Evolutionary conservation across 345 rosid species (phyloP).

Genomic region (Heritiera littoralis): DNA sequence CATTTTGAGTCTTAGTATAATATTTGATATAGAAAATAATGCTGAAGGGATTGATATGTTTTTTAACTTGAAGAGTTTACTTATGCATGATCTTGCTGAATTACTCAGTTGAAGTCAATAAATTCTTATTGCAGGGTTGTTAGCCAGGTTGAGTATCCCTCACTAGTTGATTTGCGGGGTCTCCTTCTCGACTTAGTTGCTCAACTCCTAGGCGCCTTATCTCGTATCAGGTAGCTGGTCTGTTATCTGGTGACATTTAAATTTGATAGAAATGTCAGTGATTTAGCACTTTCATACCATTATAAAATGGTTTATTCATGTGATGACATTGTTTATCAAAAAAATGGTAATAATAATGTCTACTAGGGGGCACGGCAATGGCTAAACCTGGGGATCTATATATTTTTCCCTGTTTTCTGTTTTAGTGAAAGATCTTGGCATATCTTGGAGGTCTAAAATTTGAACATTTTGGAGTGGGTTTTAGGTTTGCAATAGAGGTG

Average conservation of each 20-base stretch:
- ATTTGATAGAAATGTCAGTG: background rate
- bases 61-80: constrained; percentile 10
- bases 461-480: background rate
- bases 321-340: background rate
- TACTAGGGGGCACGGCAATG: background rate
- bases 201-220: constrained; percentile 94
- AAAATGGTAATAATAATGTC: background rate
- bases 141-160: constrained; percentile 97
- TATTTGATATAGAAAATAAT: background rate
- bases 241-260: constrained; percentile 17
- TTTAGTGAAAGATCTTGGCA: background rate
- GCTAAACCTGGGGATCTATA: background rate
- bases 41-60: background rate
- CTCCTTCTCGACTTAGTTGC: constrained; percentile 96
- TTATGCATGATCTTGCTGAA: background rate
- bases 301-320: background rate
- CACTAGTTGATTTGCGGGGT: constrained; percentile 95
- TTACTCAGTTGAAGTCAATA: constrained; percentile 20
- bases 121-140: constrained; percentile 69
- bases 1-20: background rate
- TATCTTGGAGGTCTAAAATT: background rate
- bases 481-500: background rate
- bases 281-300: constrained; percentile 4
- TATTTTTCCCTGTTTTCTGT: background rate
- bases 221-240: constrained; percentile 79